Base-by-base conservation (phyloP, 768 basidiomycete species). In the Hygrophoropsis aurantiaca region DNA sequence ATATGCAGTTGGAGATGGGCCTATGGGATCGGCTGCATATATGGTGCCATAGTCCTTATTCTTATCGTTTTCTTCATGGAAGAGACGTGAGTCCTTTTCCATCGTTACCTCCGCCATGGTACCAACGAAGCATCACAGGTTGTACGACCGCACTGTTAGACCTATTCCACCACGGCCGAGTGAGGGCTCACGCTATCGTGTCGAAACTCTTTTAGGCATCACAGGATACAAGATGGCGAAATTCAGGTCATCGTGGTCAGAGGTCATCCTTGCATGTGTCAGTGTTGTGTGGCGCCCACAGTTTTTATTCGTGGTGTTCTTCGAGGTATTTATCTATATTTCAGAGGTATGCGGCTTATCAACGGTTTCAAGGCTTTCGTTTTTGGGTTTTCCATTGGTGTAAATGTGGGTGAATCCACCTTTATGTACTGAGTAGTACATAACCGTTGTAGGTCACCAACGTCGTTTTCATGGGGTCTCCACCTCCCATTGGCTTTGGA, bases 271-370 rank as follows among this genome's bases (percentile, higher is more conserved):
- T 3, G 61, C 67, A 4, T 63, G 67, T 36, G 47, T 78, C 36
- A 57, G 65, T 40, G 63, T 81, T n/a, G 49, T 76, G 18, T 78
- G 77, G 75, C 58, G 79, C 21, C 79, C 80, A 0, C 77, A 79
- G 20, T 60, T 74, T n/a, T 41, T 75, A 25, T 51, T 69, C 3
- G 58, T 72, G 37, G 54, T 62, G 21, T 27, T 71, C 33, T 74
- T 77, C 46, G 72, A 74, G 58, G 71, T 16, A n/a, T 38, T 30
- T 7, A 7, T 6, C 8, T 21, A 16, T 38, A 7, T 7, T 19
- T 35, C 7, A 38, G n/a, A 9, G n/a, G 13, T 30, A 38, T 38
- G n/a, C 16, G 36, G 36, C 6, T 21, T 38, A 6, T 21, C 9
- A 24, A 19, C 16, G 23, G 15, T 42, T 46, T 48, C 6, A 40